These are phyloP conservation scores for Nannochloropsis salina DNA, from an alignment of 108 stramenopile genomes.

Conservation along the genomic window DNA sequence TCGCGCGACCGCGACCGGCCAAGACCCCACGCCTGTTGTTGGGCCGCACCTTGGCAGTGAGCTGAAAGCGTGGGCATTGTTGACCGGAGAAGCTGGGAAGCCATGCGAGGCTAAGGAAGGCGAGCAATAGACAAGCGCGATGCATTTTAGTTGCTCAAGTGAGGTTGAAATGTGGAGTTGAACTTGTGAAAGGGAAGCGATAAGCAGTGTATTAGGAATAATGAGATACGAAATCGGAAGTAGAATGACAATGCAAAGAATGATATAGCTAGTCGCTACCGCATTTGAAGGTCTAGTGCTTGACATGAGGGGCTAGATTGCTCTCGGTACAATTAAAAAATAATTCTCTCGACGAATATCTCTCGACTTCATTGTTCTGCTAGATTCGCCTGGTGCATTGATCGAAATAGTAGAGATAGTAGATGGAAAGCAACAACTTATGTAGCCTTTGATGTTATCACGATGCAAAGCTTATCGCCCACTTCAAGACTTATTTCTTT, in stretches of 20 bases:
- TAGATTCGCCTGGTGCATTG: too few relatives aligned
- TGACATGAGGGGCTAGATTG: not conserved
- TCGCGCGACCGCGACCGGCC: not conserved
- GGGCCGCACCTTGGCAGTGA: too few relatives aligned
- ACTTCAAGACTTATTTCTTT: too few relatives aligned
- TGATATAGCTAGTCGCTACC: not conserved
- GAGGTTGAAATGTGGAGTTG: not conserved
- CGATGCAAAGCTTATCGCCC: too few relatives aligned
- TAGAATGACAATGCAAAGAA: not conserved
- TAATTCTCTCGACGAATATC: constrained; percentile 23
- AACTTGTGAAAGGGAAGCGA: not conserved
- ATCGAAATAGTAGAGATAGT: too few relatives aligned
- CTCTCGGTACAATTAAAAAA: not conserved
- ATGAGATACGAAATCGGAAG: not conserved
- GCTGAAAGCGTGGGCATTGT: not conserved
- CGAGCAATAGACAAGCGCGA: not conserved
- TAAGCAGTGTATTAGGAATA: too few relatives aligned
- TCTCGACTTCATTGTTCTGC: too few relatives aligned
- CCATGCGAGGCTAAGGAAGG: not conserved
- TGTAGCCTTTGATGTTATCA: too few relatives aligned
- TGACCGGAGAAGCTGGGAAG: not conserved
- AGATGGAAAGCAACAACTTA: too few relatives aligned
- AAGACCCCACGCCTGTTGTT: not conserved
- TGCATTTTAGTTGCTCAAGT: not conserved
- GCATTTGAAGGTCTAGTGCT: constrained; percentile 63